Evolutionary conservation across 2,329 filamentous ascomycete genomes (phyloP).

Genomic region (Didymella sp.): DNA sequence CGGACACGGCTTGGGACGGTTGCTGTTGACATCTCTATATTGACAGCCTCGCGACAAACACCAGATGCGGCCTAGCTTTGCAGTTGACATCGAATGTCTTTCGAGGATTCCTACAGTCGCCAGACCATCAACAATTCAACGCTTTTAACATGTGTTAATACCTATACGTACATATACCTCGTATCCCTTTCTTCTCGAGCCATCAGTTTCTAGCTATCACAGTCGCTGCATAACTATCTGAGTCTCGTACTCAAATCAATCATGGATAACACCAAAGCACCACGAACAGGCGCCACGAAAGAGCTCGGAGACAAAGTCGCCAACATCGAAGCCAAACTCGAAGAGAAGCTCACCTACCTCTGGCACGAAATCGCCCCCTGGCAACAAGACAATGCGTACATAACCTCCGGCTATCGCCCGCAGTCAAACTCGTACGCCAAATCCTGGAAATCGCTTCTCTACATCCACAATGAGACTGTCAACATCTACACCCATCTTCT

Average conservation of each 20-base stretch:
- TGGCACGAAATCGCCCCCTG: conserved; percentile 55
- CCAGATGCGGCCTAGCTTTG: conserved; percentile 22
- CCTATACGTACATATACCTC: background rate
- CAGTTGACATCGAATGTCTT: conserved; percentile 1
- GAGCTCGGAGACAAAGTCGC: conserved; percentile 22
- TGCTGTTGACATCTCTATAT: background rate
- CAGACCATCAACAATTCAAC: conserved; percentile 2
- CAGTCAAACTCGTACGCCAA: conserved; percentile 66
- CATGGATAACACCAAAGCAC: conserved; percentile 37
- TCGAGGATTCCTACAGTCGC: background rate
- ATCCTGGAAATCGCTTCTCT: conserved; percentile 65
- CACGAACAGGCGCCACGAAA: conserved; percentile 26
- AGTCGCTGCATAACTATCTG: too few relatives aligned
- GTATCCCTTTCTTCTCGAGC: too few relatives aligned
- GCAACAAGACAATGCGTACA: conserved; percentile 72
- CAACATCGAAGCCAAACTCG: conserved; percentile 37
- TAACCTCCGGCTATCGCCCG: conserved; percentile 70
- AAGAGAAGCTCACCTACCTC: conserved; percentile 57
- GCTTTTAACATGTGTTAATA: background rate
- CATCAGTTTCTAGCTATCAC: too few relatives aligned
- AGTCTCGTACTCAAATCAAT: background rate
- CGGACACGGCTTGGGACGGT: background rate
- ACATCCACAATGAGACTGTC: conserved; percentile 72
- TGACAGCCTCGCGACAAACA: conserved; percentile 20
- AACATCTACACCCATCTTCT: conserved; percentile 76